These are phyloP conservation scores for Byssochlamys sp. DNA, from an alignment of 2,329 filamentous ascomycete species.

Conservation along the genomic window DNA sequence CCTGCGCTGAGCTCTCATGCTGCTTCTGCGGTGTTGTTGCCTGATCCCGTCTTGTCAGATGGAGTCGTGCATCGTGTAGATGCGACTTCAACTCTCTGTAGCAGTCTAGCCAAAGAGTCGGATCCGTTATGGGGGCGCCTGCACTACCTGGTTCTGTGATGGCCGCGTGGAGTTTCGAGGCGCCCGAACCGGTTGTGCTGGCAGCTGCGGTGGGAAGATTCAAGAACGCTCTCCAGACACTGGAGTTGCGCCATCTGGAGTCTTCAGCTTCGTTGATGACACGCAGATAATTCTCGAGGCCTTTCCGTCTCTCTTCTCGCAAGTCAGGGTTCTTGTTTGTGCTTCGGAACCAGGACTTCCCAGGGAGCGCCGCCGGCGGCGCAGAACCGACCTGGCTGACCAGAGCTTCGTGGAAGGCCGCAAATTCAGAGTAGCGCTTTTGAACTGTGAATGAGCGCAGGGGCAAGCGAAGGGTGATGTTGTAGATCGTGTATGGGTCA, in stretches of 20 bases:
- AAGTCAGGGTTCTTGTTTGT: slow-evolving; percentile 48
- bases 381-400: slow-evolving; percentile 40
- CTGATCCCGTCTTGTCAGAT: slow-evolving; percentile 52
- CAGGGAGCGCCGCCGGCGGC: slow-evolving; percentile 47
- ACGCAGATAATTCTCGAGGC: slow-evolving; percentile 49
- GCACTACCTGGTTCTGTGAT: slow-evolving; percentile 30
- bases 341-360: slow-evolving; percentile 52
- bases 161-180: slow-evolving; percentile 33
- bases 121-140: slow-evolving; percentile 37
- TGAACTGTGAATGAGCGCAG: slow-evolving; percentile 49
- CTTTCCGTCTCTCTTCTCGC: slow-evolving; percentile 48
- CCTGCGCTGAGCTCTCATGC: slow-evolving; percentile 53
- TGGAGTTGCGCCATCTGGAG: slow-evolving; percentile 48
- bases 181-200: slow-evolving; percentile 21
- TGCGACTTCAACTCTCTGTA: slow-evolving; percentile 51
- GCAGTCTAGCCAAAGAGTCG: slow-evolving; percentile 54
- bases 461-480: slow-evolving; percentile 52
- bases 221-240: slow-evolving; percentile 50
- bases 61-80: slow-evolving; percentile 50
- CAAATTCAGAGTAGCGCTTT: slow-evolving; percentile 59
- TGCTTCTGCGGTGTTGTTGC: slow-evolving; percentile 50
- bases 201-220: slow-evolving; percentile 41
- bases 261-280: slow-evolving; percentile 49
- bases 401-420: slow-evolving; percentile 44
- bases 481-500: slow-evolving; percentile 53